phyloP scores from a whole-genome alignment of 345 rosid genomes.

The Murraya koenigii region DNA sequence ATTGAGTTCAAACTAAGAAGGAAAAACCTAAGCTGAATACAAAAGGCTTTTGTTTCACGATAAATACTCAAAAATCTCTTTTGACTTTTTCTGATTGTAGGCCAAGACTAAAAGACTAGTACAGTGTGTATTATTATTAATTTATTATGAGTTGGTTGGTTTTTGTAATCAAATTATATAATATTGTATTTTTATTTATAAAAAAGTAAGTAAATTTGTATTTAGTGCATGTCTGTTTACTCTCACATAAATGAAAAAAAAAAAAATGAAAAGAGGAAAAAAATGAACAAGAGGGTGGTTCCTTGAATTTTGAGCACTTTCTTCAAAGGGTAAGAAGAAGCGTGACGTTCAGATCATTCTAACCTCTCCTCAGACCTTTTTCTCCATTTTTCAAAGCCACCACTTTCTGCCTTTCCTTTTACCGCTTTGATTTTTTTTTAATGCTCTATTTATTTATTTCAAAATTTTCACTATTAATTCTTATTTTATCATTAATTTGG shows the following conservation, averaged over 20 bases:
- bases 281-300: no score
- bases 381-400: constrained; percentile 2
- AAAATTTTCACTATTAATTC: background rate
- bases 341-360: constrained; percentile 30
- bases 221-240: no score
- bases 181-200: no score
- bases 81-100: background rate
- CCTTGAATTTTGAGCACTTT: no score
- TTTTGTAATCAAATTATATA: no score
- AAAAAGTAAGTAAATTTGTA: no score
- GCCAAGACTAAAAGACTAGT: background rate
- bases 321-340: background rate
- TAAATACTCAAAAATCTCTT: background rate
- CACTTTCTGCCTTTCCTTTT: background rate
- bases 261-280: no score
- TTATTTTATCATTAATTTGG: background rate
- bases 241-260: no score
- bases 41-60: background rate
- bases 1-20: background rate
- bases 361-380: constrained; percentile 6
- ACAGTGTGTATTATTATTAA: no score
- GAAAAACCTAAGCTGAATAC: background rate
- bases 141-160: no score
- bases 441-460: background rate
- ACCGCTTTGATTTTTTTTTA: background rate